Evolutionary conservation across 345 rosid species (phyloP).

Genomic region (Brassica rapa): DNA sequence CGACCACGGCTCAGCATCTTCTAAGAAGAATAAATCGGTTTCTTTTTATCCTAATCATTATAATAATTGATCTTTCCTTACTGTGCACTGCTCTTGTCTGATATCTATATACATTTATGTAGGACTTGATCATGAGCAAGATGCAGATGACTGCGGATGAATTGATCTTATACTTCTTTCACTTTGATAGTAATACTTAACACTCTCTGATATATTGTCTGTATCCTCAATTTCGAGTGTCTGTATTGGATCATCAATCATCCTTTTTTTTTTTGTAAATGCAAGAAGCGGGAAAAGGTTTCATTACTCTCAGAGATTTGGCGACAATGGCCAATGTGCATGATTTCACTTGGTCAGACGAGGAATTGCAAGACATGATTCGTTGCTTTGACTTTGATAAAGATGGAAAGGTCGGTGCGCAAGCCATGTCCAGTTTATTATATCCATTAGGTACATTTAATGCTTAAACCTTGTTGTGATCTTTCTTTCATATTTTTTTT

Average conservation of each 20-base stretch:
- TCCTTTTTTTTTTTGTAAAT: slow-evolving; percentile 5
- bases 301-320: slow-evolving; percentile 55
- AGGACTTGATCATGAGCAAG: slow-evolving; percentile 58
- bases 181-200: slow-evolving; percentile 67
- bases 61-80: not conserved
- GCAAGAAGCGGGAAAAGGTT: slow-evolving; percentile 69
- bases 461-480: not conserved
- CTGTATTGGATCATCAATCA: slow-evolving; percentile 2
- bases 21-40: slow-evolving; percentile 58
- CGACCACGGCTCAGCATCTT: slow-evolving; percentile 36
- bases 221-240: not conserved
- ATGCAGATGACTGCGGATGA: slow-evolving; percentile 86
- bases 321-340: slow-evolving; percentile 55
- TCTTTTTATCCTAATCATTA: not conserved
- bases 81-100: not conserved
- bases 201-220: not conserved
- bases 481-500: not conserved
- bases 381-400: slow-evolving; percentile 64
- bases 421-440: not conserved
- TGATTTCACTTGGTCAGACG: slow-evolving; percentile 75
- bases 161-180: slow-evolving; percentile 67
- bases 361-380: slow-evolving; percentile 77
- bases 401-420: slow-evolving; percentile 66
- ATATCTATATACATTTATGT: not conserved
- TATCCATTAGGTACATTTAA: not conserved